Evolutionary conservation across 2,329 filamentous ascomycete genomes (phyloP), one percentile per base, ranked within the genome.

Genomic region (Sporothrix pseudoabietina): DNA sequence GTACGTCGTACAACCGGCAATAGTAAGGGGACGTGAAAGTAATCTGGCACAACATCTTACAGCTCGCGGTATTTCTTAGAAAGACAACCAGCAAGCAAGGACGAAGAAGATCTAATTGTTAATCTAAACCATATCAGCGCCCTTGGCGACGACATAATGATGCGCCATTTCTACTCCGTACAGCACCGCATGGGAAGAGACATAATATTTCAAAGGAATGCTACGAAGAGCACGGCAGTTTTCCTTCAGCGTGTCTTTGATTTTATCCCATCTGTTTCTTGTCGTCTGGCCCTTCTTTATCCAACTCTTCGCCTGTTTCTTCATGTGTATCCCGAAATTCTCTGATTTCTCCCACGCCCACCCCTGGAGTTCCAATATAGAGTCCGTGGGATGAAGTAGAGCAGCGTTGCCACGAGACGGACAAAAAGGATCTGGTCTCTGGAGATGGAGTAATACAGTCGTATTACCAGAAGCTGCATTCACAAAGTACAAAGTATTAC

Each of bases 41-140:
- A 61, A 35, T 10, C 26, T 59, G 30, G 12, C 30, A 61, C 19
- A 41, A n/a, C 32, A 22, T 22, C 32, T n/a, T 57, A 57, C 26
- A 32, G 30, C 2, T 14, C 2, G 26, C 26, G 54, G 10, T 32
- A 32, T 57, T 57, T 7, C n/a, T 9, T 22, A 6, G 8, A 9
- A 22, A 54, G 49, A 52, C 49, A 9, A 54, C 10, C 26, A 57
- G 4, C n/a, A 32, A 57, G 26, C 16, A 16, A 16, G 26, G 14
- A 32, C 9, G 22, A 57, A 22, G 26, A 32, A 57, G 54, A 65
- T 26, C n/a, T 26, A 5, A 9, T 6, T 26, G 26, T 16, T 26
- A 65, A 65, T 65, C 59, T 65, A 44, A 65, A 65, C 19, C 59
- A 44, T 44, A 65, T 65, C 59, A 65, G 35, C 59, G n/a, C 59